These are phyloP conservation scores for Penicillium sp. DNA, from an alignment of 2,329 filamentous ascomycete species.

Conservation along the genomic window DNA sequence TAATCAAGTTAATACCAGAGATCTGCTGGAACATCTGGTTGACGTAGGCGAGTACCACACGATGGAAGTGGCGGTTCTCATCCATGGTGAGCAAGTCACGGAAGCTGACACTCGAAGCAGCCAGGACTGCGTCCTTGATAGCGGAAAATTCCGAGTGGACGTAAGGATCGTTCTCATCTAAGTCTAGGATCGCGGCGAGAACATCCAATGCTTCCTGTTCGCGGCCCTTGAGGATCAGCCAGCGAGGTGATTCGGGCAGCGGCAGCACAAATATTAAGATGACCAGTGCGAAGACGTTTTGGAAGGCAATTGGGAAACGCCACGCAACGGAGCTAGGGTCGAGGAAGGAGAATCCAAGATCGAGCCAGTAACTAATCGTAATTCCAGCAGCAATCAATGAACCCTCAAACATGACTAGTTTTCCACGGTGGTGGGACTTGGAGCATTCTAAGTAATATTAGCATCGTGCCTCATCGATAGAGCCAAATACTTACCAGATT, in stretches of 20 bases:
- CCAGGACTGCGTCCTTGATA: slow-evolving; percentile 52
- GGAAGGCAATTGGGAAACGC: slow-evolving; percentile 57
- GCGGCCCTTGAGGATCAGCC: slow-evolving; percentile 55
- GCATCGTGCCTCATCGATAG: rapidly evolving
- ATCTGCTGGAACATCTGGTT: slow-evolving; percentile 58
- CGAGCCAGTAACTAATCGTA: slow-evolving; percentile 50
- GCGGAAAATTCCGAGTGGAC: slow-evolving; percentile 48
- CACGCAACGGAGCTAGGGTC: slow-evolving; percentile 47
- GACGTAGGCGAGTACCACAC: slow-evolving; percentile 56
- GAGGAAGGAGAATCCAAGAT: slow-evolving; percentile 53
- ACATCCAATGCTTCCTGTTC: slow-evolving; percentile 51
- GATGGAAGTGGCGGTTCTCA: slow-evolving; percentile 57
- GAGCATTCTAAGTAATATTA: slow-evolving; percentile 41
- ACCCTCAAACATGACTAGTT: slow-evolving; percentile 53
- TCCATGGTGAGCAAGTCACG: slow-evolving; percentile 58
- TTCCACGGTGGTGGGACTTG: slow-evolving; percentile 50
- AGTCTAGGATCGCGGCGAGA: slow-evolving; percentile 47
- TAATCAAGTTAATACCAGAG: slow-evolving; percentile 47
- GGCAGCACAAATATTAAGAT: slow-evolving; percentile 49
- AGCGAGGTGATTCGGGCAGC: slow-evolving; percentile 57
- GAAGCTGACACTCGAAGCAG: slow-evolving; percentile 52
- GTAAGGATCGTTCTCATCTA: slow-evolving; percentile 45
- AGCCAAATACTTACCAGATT: slow-evolving; percentile 29
- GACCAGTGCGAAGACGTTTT: slow-evolving; percentile 54
- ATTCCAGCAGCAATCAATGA: slow-evolving; percentile 51